phyloP scores from a whole-genome alignment of 805 yeast genomes.

The Kluyveromyces wickerhamii region DNA sequence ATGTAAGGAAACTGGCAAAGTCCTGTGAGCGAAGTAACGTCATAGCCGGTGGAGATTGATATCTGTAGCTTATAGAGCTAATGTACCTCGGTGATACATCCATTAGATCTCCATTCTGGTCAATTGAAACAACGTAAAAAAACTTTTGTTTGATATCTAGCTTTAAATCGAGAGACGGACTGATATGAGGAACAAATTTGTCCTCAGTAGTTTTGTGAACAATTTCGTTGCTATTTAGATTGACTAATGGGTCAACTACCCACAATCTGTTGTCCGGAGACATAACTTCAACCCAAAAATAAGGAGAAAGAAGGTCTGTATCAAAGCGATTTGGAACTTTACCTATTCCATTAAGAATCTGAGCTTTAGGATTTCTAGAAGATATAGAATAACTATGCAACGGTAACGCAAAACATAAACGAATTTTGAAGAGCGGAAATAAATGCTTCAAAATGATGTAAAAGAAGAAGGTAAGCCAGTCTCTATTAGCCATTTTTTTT shows the following conservation, averaged over 20 bases:
- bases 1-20: neutral
- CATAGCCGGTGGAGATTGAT: slow-evolving; percentile 8
- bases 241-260: slow-evolving; percentile 21
- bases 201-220: slow-evolving; percentile 9
- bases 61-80: slow-evolving; percentile 14
- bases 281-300: slow-evolving; percentile 22
- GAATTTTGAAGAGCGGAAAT: slow-evolving; percentile 5
- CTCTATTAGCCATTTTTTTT: slow-evolving; percentile 18
- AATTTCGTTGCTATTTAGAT: slow-evolving; percentile 12
- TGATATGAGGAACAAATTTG: slow-evolving; percentile 9
- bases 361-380: slow-evolving; percentile 4
- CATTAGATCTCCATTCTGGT: slow-evolving; percentile 8
- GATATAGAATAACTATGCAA: slow-evolving; percentile 11
- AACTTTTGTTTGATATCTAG: slow-evolving; percentile 12
- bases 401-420: slow-evolving; percentile 21
- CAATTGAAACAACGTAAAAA: slow-evolving; percentile 14
- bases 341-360: slow-evolving; percentile 6
- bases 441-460: slow-evolving; percentile 16
- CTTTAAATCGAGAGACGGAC: slow-evolving; percentile 7
- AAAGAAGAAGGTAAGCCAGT: slow-evolving; percentile 18
- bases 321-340: slow-evolving; percentile 19
- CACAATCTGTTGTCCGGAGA: slow-evolving; percentile 8
- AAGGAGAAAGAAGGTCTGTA: slow-evolving; percentile 20
- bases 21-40: neutral
- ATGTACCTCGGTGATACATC: slow-evolving; percentile 23